Conservation (phyloP, 2,329 filamentous ascomycete species). For the Pestalotiopsis sp. region DNA sequence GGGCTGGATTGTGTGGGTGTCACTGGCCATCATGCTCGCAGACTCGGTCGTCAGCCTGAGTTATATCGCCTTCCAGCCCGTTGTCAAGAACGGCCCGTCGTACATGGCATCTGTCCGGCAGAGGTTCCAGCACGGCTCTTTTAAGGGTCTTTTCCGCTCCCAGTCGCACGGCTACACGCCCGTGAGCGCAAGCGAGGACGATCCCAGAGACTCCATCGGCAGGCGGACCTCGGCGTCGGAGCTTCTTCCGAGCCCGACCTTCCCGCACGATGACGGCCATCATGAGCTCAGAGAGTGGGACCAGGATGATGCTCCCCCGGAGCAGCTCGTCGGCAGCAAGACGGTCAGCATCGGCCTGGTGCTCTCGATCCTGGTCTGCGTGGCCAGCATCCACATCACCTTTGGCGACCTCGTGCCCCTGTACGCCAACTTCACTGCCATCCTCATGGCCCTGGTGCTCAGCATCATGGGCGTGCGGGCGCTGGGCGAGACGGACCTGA, state of each 20-base stretch:
- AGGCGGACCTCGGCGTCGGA: slow-evolving; percentile 21
- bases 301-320: slow-evolving; percentile 78
- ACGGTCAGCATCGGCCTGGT: slow-evolving; percentile 76
- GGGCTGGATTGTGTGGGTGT: slow-evolving; percentile 98
- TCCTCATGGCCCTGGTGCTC: slow-evolving; percentile 78
- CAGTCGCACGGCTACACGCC: slow-evolving; percentile 25
- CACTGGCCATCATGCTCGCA: slow-evolving; percentile 92
- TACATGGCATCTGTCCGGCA: slow-evolving; percentile 22
- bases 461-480: slow-evolving; percentile 76
- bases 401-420: slow-evolving; percentile 84
- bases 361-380: slow-evolving; percentile 77
- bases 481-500: slow-evolving; percentile 84
- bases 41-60: slow-evolving; percentile 88
- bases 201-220: slow-evolving; percentile 19
- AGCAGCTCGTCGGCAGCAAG: slow-evolving; percentile 76
- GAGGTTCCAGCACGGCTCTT: slow-evolving; percentile 21
- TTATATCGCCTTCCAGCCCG: slow-evolving; percentile 71
- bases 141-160: slow-evolving; percentile 24
- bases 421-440: slow-evolving; percentile 74
- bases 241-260: slow-evolving; percentile 18
- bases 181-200: slow-evolving; percentile 25
- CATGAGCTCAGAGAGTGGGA: slow-evolving; percentile 38
- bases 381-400: slow-evolving; percentile 77
- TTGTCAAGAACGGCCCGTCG: slow-evolving; percentile 48
- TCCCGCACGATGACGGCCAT: slow-evolving; percentile 27